Conservation (phyloP, 768 basidiomycete genomes). For the Amanita jacksonii region DNA sequence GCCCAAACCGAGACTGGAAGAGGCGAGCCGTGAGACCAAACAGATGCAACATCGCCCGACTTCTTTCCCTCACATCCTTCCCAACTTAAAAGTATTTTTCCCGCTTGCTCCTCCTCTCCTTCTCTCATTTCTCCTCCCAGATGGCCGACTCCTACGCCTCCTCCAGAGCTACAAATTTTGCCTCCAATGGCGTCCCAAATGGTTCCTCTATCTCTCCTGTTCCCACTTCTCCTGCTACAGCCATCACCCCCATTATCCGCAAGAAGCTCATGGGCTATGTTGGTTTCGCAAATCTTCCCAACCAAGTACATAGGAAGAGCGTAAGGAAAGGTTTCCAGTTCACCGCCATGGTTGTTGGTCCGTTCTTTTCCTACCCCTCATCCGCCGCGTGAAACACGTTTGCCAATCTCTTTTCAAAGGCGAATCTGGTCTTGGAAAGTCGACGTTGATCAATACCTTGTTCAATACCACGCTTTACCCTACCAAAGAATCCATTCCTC, state of each 20-base stretch:
- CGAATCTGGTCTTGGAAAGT: conserved; percentile 98
- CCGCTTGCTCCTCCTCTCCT: conserved; percentile 21
- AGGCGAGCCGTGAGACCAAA: conserved; percentile 34
- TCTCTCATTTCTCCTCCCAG: conserved; percentile 24
- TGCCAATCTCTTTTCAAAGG: conserved; percentile 38
- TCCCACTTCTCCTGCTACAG: conserved; percentile 20
- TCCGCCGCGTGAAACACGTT: conserved; percentile 11
- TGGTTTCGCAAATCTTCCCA: conserved; percentile 95
- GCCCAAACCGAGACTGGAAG: conserved; percentile 41
- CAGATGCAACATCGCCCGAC: conserved; percentile 37
- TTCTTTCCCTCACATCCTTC: conserved; percentile 45
- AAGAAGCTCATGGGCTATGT: conserved; percentile 96
- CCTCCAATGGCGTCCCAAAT: conserved; percentile 51
- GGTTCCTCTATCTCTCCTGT: conserved; percentile 55
- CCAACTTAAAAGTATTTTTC: conserved; percentile 43
- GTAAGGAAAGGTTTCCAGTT: conserved; percentile 99
- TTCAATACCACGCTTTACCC: conserved; percentile 97
- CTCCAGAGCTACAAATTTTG: conserved; percentile 53
- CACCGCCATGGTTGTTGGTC: conserved; percentile 98
- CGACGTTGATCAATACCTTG: conserved; percentile 96
- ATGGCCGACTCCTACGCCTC: conserved; percentile 75
- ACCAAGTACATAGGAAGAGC: conserved; percentile 98
- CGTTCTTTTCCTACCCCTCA: conserved; percentile 25
- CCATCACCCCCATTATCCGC: conserved; percentile 47
- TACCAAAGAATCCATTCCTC: conserved; percentile 74